These are phyloP conservation scores for Astrephomene gubernaculifera DNA, from an alignment of 139 green algal genomes.

Conservation along the genomic window DNA sequence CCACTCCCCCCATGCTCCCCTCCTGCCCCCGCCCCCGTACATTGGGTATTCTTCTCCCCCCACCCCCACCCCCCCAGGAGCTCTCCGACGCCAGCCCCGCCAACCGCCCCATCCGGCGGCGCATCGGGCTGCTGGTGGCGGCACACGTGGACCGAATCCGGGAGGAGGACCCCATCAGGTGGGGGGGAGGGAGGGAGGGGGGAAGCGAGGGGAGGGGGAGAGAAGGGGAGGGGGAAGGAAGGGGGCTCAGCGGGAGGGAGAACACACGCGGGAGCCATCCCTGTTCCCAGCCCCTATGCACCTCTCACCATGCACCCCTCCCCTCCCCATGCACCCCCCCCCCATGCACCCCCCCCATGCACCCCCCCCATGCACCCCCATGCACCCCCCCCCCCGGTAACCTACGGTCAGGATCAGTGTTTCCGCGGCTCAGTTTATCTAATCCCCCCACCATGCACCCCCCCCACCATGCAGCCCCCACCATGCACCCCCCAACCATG, in stretches of 20 bases:
- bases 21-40: not conserved
- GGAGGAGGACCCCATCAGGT: slow-evolving; percentile 49
- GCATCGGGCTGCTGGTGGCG: slow-evolving; percentile 65
- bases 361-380: too few species aligned
- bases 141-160: slow-evolving; percentile 64
- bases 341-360: too few species aligned
- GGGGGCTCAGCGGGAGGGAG: not conserved
- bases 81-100: slow-evolving; percentile 45
- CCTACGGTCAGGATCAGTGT: too few species aligned
- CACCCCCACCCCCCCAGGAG: slow-evolving; percentile 49
- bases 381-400: too few species aligned
- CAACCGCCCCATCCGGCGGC: slow-evolving; percentile 54
- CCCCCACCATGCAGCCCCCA: too few species aligned
- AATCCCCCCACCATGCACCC: too few species aligned
- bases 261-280: too few species aligned
- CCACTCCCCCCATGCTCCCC: not conserved
- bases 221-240: not conserved
- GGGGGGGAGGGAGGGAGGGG: not conserved
- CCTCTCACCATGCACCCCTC: not conserved
- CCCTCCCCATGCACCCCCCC: too few species aligned
- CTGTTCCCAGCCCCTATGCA: too few species aligned
- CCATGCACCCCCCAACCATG: too few species aligned
- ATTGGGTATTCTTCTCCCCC: not conserved
- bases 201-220: not conserved
- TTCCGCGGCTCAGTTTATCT: too few species aligned